Conservation (phyloP, 345 rosid genomes). For the Syzygium grande region DNA sequence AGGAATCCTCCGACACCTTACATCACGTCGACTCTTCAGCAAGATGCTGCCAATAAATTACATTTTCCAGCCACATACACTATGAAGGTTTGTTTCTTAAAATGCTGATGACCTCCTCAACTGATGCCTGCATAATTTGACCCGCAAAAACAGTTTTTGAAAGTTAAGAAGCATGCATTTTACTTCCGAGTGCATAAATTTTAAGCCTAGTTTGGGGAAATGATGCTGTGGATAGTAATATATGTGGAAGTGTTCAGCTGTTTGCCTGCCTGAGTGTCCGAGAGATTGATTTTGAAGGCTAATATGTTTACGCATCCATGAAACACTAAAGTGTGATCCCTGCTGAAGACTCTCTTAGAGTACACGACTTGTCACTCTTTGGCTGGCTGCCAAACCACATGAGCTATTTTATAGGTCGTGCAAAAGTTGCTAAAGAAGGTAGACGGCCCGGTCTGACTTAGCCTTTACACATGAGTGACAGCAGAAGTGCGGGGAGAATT, state of each 20-base stretch:
- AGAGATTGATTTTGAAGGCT: background rate
- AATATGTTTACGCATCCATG: background rate
- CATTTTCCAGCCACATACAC: slow-evolving; percentile 64
- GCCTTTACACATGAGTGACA: background rate
- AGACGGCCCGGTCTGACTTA: background rate
- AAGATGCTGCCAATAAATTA: slow-evolving; percentile 94
- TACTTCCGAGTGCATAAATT: background rate
- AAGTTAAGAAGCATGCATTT: background rate
- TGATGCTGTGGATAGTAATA: background rate
- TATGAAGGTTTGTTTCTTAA: slow-evolving; percentile 55
- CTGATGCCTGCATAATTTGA: background rate
- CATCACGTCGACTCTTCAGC: slow-evolving; percentile 97
- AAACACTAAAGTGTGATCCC: background rate
- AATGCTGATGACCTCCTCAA: background rate
- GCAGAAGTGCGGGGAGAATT: background rate
- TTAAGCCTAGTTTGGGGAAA: background rate
- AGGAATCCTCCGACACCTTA: slow-evolving; percentile 90
- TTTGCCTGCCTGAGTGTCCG: background rate
- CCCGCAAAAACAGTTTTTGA: background rate
- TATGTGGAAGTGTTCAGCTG: background rate
- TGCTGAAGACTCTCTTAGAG: background rate
- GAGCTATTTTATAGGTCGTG: background rate
- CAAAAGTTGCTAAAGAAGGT: background rate
- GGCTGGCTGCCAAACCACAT: background rate
- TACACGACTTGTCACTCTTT: background rate